These are phyloP conservation scores for Magnolia kwangsiensis DNA, from an alignment of 164 flowering plant genomes.

Conservation along the genomic window DNA sequence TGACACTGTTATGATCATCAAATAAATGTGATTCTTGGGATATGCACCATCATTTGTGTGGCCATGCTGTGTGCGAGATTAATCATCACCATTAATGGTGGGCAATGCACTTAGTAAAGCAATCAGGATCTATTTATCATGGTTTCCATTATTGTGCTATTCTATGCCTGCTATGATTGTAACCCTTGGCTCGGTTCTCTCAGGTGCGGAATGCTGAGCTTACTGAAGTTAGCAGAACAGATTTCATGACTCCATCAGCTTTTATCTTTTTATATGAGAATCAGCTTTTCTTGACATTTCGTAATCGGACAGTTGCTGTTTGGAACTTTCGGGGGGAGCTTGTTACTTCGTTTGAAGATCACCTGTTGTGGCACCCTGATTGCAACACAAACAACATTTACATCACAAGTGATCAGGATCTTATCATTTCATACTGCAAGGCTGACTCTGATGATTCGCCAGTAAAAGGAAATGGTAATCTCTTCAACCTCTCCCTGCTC, in stretches of 20 bases:
- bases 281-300: slow-evolving; percentile 86
- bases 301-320: slow-evolving; percentile 93
- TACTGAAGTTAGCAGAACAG: slow-evolving; percentile 78
- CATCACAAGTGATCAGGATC: slow-evolving; percentile 98
- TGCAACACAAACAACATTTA: slow-evolving; percentile 98
- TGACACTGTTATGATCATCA: too few relatives aligned
- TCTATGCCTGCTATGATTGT: not conserved
- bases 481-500: too few relatives aligned
- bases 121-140: too few relatives aligned
- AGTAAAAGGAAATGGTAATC: slow-evolving; percentile 77
- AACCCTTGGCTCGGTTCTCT: slow-evolving; percentile 3
- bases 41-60: too few relatives aligned
- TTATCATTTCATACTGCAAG: slow-evolving; percentile 95
- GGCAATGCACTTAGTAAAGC: too few relatives aligned
- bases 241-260: slow-evolving; percentile 98
- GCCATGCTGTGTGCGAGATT: too few relatives aligned
- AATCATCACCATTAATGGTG: too few relatives aligned
- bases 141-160: not conserved
- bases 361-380: slow-evolving; percentile 93
- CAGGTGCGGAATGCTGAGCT: slow-evolving; percentile 79
- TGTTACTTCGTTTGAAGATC: slow-evolving; percentile 97
- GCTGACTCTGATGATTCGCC: slow-evolving; percentile 78
- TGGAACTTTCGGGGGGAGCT: slow-evolving; percentile 98
- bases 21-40: too few relatives aligned
- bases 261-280: slow-evolving; percentile 96